A percentile compares a stretch with the other conserved stretches of the same genome.
phyloP scores from a whole-genome alignment of 1,284 basidiomycete species.

The Leccinum pachyderme region DNA sequence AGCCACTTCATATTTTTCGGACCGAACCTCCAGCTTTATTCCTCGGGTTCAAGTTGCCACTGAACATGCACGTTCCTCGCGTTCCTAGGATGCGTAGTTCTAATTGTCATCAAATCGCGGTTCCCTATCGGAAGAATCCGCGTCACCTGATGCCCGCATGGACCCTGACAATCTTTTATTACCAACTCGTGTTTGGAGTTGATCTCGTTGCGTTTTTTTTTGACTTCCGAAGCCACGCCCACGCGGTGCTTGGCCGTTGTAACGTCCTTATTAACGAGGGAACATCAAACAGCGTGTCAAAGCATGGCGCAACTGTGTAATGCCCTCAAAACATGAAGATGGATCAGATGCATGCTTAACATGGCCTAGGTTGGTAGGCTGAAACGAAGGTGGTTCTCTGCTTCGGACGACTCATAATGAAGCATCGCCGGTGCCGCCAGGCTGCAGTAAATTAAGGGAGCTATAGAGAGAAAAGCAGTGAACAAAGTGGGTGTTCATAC shows the following conservation, averaged over 20 bases:
- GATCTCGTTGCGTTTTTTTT: not conserved
- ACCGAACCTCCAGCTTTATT: conserved; percentile 44
- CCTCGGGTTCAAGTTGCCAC: conserved; percentile 62
- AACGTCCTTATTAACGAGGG: not conserved
- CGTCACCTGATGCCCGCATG: conserved; percentile 73
- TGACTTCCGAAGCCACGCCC: not conserved
- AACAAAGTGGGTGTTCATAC: not conserved
- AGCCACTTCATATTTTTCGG: conserved; percentile 58
- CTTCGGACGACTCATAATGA: not conserved
- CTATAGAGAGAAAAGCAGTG: not conserved
- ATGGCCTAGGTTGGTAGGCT: not conserved
- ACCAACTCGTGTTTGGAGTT: not conserved
- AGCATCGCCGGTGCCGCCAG: not conserved
- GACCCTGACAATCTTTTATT: conserved; percentile 58
- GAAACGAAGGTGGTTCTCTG: not conserved
- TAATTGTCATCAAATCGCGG: conserved; percentile 56
- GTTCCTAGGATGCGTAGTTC: not conserved
- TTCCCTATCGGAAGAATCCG: conserved; percentile 73
- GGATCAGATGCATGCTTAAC: not conserved
- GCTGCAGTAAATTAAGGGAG: not conserved
- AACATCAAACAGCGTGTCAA: not conserved
- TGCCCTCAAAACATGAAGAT: not conserved
- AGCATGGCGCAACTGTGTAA: not conserved
- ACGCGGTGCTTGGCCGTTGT: not conserved
- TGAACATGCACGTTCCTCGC: conserved; percentile 43